Evolutionary conservation across 2,329 filamentous ascomycete genomes (phyloP).

Genomic region (Aspergillus piperis): DNA sequence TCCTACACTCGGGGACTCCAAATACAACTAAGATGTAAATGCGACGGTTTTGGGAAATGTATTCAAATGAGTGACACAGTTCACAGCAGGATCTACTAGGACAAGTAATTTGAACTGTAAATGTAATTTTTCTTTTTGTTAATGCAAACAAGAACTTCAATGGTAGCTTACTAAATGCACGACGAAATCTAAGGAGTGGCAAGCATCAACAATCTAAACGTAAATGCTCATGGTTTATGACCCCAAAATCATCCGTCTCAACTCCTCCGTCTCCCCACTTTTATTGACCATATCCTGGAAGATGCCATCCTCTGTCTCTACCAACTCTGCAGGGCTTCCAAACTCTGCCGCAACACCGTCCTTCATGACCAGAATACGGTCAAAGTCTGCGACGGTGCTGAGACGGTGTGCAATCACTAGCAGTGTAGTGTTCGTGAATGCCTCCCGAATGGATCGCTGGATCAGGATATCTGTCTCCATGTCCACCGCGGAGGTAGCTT

Average conservation of each 20-base stretch:
- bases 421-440: conserved; percentile 67
- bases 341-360: conserved; percentile 70
- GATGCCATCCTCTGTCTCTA: conserved; percentile 27
- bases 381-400: conserved; percentile 76
- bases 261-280: not conserved
- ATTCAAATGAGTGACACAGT: too few species aligned
- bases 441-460: conserved; percentile 71
- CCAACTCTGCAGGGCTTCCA: conserved; percentile 64
- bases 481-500: conserved; percentile 77
- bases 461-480: conserved; percentile 75
- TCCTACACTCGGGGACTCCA: too few species aligned
- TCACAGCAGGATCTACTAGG: too few species aligned
- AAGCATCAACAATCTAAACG: too few species aligned
- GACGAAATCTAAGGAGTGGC: too few species aligned
- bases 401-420: conserved; percentile 75
- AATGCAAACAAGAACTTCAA: too few species aligned
- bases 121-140: too few species aligned
- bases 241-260: not conserved
- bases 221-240: too few species aligned
- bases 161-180: too few species aligned
- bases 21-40: too few species aligned
- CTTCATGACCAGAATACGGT: conserved; percentile 70
- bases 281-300: conserved; percentile 1
- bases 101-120: too few species aligned
- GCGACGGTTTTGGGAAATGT: too few species aligned